Base-by-base conservation (phyloP, 495 filamentous ascomycete species). In the Tuber aestivum region DNA sequence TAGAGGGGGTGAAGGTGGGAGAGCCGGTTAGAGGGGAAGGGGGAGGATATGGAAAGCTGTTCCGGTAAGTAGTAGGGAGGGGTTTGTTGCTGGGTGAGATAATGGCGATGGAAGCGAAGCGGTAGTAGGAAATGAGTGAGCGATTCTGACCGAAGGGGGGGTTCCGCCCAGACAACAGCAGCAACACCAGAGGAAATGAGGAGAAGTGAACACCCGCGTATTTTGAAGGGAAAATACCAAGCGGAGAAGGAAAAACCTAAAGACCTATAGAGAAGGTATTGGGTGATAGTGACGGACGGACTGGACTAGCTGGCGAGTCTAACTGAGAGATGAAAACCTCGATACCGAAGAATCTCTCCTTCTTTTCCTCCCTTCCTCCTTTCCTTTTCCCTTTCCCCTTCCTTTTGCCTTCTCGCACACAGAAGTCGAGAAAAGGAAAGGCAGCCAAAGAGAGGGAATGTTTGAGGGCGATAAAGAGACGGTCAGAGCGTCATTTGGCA, bases 191-290 rank as follows among this genome's bases (percentile, higher is more conserved):
- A 65, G 48, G 70, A 23, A 68, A 41, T 40, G 70, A 56, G 48
- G 12, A 71, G 76, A 72, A 74, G 78, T 73, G 78, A 78, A 70
- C 45, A 41, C 70, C 76, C 38, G 61, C 76, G 77, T 45, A 42
- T 38, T 73, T n/a, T 37, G 45, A 48, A 71, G 37, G 73, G 69
- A 74, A 78, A 69, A 42, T 69, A 70, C 44, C 61, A 37, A 40
- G 76, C 56, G 70, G 76, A 23, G 45, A 42, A n/a, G 65, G 73
- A n/a, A 35, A 41, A 74, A 50, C 48, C 37, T 3, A 23, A 48
- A 48, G 61, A 70, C 48, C 37, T 20, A 69, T 41, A 69, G 68
- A 48, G 68, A 75, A 45, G 70, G 70, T 27, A 56, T 72, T 41
- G 69, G 45, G 18, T n/a, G 27, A 41, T n/a, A 44, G 27, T n/a